These are phyloP conservation scores for Naganishia sp. DNA, from an alignment of 1,284 basidiomycete species.

Conservation along the genomic window DNA sequence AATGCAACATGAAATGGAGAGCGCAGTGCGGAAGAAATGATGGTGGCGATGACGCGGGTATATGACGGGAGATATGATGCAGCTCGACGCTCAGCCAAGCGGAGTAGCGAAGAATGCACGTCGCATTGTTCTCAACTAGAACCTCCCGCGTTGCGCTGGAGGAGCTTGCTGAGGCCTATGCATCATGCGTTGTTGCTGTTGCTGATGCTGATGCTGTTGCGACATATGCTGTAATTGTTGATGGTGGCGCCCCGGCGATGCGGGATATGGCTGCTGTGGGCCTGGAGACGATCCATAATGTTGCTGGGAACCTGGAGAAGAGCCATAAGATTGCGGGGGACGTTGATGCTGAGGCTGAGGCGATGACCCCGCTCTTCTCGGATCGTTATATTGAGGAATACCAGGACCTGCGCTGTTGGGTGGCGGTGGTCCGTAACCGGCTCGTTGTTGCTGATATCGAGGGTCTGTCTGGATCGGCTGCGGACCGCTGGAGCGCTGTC, in stretches of 20 bases:
- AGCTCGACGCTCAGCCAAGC: not conserved
- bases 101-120: not conserved
- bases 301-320: not conserved
- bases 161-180: slow-evolving; percentile 15
- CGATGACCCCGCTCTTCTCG: slow-evolving; percentile 9
- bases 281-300: not conserved
- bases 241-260: too few species aligned
- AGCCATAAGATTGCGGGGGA: not conserved
- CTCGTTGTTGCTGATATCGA: slow-evolving; percentile 19
- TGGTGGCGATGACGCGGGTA: slow-evolving; percentile 23
- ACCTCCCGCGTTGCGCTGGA: slow-evolving; percentile 12
- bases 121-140: slow-evolving; percentile 2
- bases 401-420: slow-evolving; percentile 9
- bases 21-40: not conserved
- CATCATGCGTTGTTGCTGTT: slow-evolving; percentile 13
- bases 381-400: slow-evolving; percentile 15
- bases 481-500: slow-evolving; percentile 8
- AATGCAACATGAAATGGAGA: slow-evolving; percentile 1
- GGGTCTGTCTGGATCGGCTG: slow-evolving; percentile 20
- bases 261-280: not conserved
- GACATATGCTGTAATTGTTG: not conserved
- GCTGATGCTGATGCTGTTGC: slow-evolving; percentile 7
- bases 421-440: slow-evolving; percentile 15
- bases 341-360: slow-evolving; percentile 20
- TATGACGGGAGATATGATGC: not conserved